These are phyloP conservation scores for Domatiomyces catenatus DNA, from an alignment of 2,329 filamentous ascomycete genomes.

Conservation along the genomic window DNA sequence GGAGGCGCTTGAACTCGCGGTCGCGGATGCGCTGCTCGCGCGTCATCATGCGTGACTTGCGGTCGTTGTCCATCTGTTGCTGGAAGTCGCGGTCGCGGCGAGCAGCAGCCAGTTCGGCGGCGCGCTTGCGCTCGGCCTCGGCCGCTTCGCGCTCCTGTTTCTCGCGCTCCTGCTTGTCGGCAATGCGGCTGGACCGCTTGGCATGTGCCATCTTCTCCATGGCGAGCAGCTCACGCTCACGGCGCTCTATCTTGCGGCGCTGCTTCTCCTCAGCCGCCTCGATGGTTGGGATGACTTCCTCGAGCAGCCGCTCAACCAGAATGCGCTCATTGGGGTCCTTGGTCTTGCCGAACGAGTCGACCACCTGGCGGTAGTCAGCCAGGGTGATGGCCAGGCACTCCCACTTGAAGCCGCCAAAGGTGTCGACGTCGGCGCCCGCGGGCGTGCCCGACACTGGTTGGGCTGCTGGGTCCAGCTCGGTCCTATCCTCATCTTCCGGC, in stretches of 20 bases:
- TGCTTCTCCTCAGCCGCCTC: constrained; percentile 57
- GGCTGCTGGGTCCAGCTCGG: constrained; percentile 25
- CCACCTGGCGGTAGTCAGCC: constrained; percentile 57
- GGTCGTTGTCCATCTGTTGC: constrained; percentile 55
- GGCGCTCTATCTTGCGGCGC: constrained; percentile 55
- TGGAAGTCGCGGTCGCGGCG: constrained; percentile 43
- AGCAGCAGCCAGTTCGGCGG: constrained; percentile 48
- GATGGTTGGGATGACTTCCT: constrained; percentile 70
- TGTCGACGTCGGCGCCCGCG: constrained; percentile 36
- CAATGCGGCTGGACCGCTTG: constrained; percentile 82
- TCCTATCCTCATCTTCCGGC: constrained; percentile 24
- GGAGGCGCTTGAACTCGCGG: constrained; percentile 65
- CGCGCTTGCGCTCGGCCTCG: constrained; percentile 53
- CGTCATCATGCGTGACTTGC: constrained; percentile 65
- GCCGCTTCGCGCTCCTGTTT: constrained; percentile 55
- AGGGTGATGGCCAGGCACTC: constrained; percentile 77
- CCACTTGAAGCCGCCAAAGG: constrained; percentile 67
- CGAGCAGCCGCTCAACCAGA: constrained; percentile 53
- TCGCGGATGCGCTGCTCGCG: constrained; percentile 75
- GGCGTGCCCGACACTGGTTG: constrained; percentile 21
- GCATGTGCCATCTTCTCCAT: constrained; percentile 81
- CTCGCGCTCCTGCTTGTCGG: constrained; percentile 64
- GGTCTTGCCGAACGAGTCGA: constrained; percentile 56
- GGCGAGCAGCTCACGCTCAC: constrained; percentile 65
- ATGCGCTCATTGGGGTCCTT: constrained; percentile 75